Base-by-base conservation (phyloP, 352 stramenopile species). In the Pythium phragmitis region DNA sequence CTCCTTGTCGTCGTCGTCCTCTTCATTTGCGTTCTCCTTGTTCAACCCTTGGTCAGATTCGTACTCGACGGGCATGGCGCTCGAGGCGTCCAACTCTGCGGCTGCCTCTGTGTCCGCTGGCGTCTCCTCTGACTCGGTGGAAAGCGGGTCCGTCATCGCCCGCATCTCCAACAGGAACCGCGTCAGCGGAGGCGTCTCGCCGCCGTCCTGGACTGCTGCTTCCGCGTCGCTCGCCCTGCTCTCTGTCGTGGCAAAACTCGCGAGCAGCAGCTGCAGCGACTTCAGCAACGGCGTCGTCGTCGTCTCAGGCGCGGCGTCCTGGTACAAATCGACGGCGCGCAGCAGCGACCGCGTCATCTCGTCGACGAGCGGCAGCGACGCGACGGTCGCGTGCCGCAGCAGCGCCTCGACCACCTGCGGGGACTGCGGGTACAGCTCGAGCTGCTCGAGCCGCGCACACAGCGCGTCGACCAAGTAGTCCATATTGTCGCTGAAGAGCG, bases 391-490 rank as follows among this genome's bases (percentile, higher is more conserved):
- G 54, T 94, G 81, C 14, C 67, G 71, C 41, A 96, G 58, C 42
- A 96, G 53, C 4, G 73, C 82, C 54, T 96, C 79, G 30, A 94
- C 77, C 13, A 94, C 87, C n/a, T 79, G 79, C 8, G 82, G 81
- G 23, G 87, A 91, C 60, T 83, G 74, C 30, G 85, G 85, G 30
- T 88, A 93, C 39, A 48, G 34, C 28, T 92, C 82, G 49, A 96
- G 57, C 47, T 91, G 78, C 39, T 86, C 74, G 14, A 96, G 77
- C 13, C 85, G 83, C 36, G 73, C 70, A 48, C 80, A 90, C 51
- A 96, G 67, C 1, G 85, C 73, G 67, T 96, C 87, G 19, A 94
- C 81, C 59, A 96, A 92, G 62, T 96, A 96, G 67, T 96, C 87
- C 83, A 94, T 94, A 52, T 94, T 96, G 54, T 67, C 66, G 51